These are phyloP conservation scores for Plasmodium yoelii DNA, from an alignment of 169 alveolate genomes.

Conservation along the genomic window DNA sequence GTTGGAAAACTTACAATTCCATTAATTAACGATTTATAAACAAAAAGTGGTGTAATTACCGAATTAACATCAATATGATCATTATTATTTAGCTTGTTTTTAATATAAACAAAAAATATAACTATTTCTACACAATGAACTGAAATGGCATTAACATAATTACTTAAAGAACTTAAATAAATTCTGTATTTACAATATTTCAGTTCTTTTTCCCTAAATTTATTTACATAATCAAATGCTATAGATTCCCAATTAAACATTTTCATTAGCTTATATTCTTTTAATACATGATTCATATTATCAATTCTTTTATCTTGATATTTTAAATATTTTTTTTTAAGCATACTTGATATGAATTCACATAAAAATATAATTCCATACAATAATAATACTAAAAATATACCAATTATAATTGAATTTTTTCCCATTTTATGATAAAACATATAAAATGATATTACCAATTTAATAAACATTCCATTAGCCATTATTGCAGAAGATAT, in stretches of 20 bases:
- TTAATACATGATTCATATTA: slow-evolving; percentile 65
- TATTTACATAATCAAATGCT: slow-evolving; percentile 65
- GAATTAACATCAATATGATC: slow-evolving; percentile 34
- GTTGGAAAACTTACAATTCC: slow-evolving; percentile 43
- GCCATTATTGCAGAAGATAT: slow-evolving; percentile 12
- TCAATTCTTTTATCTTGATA: slow-evolving; percentile 48
- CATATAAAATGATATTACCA: slow-evolving; percentile 27
- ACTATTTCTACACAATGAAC: slow-evolving; percentile 36
- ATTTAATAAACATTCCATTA: slow-evolving; percentile 21
- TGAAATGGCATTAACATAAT: slow-evolving; percentile 35
- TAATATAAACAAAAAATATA: slow-evolving; percentile 36
- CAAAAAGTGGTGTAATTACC: slow-evolving; percentile 55
- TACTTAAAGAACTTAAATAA: slow-evolving; percentile 23
- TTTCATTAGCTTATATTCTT: slow-evolving; percentile 62
- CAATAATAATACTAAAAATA: not conserved
- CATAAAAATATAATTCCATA: slow-evolving; percentile 20
- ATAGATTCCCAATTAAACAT: slow-evolving; percentile 76
- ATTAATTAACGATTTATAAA: slow-evolving; percentile 41
- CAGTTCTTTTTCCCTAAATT: slow-evolving; percentile 45
- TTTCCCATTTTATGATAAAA: slow-evolving; percentile 61
- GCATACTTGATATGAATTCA: slow-evolving; percentile 30
- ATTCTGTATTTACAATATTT: slow-evolving; percentile 20
- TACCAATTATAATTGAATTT: slow-evolving; percentile 14
- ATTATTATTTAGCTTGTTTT: slow-evolving; percentile 27
- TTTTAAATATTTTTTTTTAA: slow-evolving; percentile 22